These are phyloP conservation scores for Coniferiporia weirii DNA, from an alignment of 1,284 basidiomycete genomes.

Conservation along the genomic window DNA sequence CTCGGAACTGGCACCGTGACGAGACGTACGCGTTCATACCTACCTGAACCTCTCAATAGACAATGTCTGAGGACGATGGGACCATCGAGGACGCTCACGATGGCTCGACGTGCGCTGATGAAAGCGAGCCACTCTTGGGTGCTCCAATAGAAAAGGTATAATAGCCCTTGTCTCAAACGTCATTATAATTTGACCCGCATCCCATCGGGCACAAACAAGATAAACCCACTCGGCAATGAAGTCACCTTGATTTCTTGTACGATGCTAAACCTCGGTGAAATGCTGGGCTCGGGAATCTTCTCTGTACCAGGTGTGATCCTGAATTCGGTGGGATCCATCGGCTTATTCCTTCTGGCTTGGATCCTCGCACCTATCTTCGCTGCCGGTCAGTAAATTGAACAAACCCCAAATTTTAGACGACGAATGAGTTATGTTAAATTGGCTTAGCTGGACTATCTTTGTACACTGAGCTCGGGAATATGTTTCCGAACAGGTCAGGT, in stretches of 20 bases:
- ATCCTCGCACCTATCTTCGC: constrained; percentile 36
- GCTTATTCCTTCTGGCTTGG: constrained; percentile 40
- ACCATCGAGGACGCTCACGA: neutral
- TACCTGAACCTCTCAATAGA: neutral
- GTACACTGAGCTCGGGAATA: constrained; percentile 27
- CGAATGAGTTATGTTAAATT: neutral
- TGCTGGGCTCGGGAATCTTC: constrained; percentile 41
- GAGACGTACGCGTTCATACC: no score
- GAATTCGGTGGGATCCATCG: constrained; percentile 37
- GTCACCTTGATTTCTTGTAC: constrained; percentile 37
- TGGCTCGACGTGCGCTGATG: neutral
- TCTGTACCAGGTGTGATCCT: constrained; percentile 37
- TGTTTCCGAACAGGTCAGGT: constrained; percentile 44
- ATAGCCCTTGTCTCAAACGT: neutral
- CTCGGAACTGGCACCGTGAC: no score
- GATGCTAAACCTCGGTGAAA: constrained; percentile 33
- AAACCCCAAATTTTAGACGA: neutral
- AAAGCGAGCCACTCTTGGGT: constrained; percentile 9
- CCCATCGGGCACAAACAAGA: constrained; percentile 16
- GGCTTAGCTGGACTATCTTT: constrained; percentile 23
- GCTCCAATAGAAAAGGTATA: constrained; percentile 15
- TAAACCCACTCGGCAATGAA: constrained; percentile 39
- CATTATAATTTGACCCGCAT: neutral
- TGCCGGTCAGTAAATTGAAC: constrained; percentile 24
- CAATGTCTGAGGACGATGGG: neutral